phyloP scores from a whole-genome alignment of 2,329 filamentous ascomycete genomes.

The Aspergillus terreus region DNA sequence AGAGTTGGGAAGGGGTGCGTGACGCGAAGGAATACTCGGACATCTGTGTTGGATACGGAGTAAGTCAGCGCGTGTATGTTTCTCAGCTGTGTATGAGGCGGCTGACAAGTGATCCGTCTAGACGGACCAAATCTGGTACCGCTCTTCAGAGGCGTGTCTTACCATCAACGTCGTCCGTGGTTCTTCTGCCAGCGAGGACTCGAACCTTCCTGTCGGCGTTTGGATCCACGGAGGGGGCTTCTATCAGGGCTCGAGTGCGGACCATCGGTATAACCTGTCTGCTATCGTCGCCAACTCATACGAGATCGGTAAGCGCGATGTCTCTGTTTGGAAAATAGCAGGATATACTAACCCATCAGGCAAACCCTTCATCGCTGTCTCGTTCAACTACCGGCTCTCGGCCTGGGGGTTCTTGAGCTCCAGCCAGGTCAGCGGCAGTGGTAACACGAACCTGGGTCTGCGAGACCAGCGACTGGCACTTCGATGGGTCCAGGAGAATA shows the following conservation, averaged over 20 bases:
- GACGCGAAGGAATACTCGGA: slow-evolving; percentile 45
- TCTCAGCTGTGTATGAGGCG: background rate
- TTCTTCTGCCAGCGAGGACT: slow-evolving; percentile 30
- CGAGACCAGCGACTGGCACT: slow-evolving; percentile 36
- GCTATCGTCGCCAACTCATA: slow-evolving; percentile 55
- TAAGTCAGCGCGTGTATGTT: slow-evolving; percentile 20
- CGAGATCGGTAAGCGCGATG: slow-evolving; percentile 34
- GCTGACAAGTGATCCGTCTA: slow-evolving; percentile 11
- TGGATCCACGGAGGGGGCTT: slow-evolving; percentile 62
- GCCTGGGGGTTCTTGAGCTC: slow-evolving; percentile 53
- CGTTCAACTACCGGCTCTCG: slow-evolving; percentile 52
- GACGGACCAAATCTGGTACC: slow-evolving; percentile 35
- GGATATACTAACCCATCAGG: slow-evolving; percentile 10
- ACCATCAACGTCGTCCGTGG: slow-evolving; percentile 60
- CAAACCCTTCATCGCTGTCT: slow-evolving; percentile 53
- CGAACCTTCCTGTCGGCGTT: slow-evolving; percentile 52
- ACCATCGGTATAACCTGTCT: slow-evolving; percentile 61
- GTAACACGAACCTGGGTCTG: slow-evolving; percentile 56
- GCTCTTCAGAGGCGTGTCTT: slow-evolving; percentile 54
- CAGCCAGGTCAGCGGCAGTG: slow-evolving; percentile 38
- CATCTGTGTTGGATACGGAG: slow-evolving; percentile 52
- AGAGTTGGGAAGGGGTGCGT: slow-evolving; percentile 39
- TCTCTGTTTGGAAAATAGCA: background rate
- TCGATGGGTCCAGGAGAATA: slow-evolving; percentile 37
- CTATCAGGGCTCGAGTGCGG: slow-evolving; percentile 46